Base-by-base conservation (phyloP, 2,329 filamentous ascomycete genomes). In the Botrytis byssoidea region DNA sequence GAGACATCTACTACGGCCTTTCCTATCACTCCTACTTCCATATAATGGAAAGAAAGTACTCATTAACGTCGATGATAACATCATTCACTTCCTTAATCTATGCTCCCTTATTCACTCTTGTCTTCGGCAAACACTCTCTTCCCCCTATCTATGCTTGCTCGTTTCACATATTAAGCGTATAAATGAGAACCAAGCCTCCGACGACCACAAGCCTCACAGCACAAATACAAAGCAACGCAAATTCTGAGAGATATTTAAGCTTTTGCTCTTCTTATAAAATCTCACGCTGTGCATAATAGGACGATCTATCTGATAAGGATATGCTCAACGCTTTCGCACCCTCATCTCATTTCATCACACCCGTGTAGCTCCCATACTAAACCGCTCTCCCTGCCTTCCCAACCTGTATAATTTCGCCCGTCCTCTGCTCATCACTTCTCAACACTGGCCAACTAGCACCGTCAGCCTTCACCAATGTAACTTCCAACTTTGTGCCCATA, bases 331-430 rank as follows among this genome's bases (percentile, higher is more conserved):
- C 18, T 44, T 29, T 59, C 18, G 18, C 18, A 69, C 10, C 22
- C 35, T 55, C 48, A 71, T 29, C 9, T 12, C 1, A 57, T 35
- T 6, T 46, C 16, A 37, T 25, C 14, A 9, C 14, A 29, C 18
- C 18, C 51, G 12, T 16, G 14, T 16, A 7, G 14, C 3, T 32
- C n/a, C 44, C 48, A 40, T 12, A 5, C 63, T 66, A 72, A 55
- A 72, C 44, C 12, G 73, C 73, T 70, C 74, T 74, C 48, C 91
- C 94, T 69, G 96, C 94, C 77, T 90, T 88, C 22, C 96, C 96
- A 76, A 97, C 87, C 83, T 99, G 96, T 77, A 98, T 90, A 79
- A 97, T 97, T 84, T 97, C 92, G 4, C 90, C 90, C 5, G 88
- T 90, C 77, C 85, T 86, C 77, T 85, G 87, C 79, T 93, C 91